A percentile compares a stretch with the other conserved stretches of the same genome.
Conservation (phyloP, 768 basidiomycete genomes). For the Pleurotus djamor region DNA sequence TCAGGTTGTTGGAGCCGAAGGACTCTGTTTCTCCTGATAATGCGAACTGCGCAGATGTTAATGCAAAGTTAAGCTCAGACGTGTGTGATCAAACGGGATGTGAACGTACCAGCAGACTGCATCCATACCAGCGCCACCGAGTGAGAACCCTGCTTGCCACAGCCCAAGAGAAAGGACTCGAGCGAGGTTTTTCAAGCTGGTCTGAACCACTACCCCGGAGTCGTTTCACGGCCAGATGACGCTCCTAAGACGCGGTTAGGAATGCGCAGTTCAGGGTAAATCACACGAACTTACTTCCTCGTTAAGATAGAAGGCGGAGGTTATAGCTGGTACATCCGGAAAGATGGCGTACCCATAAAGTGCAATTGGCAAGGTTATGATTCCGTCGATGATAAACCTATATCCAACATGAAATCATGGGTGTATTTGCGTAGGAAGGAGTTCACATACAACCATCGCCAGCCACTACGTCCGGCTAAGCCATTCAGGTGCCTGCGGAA, state of each 20-base stretch:
- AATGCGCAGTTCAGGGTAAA: neutral
- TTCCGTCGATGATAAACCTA: slow-evolving; percentile 67
- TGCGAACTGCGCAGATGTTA: slow-evolving; percentile 42
- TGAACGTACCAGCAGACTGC: slow-evolving; percentile 53
- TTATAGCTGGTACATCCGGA: slow-evolving; percentile 67
- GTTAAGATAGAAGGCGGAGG: slow-evolving; percentile 61
- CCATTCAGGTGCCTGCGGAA: slow-evolving; percentile 49
- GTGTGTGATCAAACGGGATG: neutral
- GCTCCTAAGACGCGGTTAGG: slow-evolving; percentile 39
- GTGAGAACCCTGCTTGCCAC: slow-evolving; percentile 46
- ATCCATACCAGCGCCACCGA: slow-evolving; percentile 69
- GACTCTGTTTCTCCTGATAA: slow-evolving; percentile 67
- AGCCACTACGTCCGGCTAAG: slow-evolving; percentile 51
- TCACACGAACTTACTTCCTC: slow-evolving; percentile 37
- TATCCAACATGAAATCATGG: neutral
- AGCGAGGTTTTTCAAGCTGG: slow-evolving; percentile 19
- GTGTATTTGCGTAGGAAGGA: slow-evolving; percentile 1
- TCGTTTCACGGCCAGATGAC: slow-evolving; percentile 48
- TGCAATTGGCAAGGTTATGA: slow-evolving; percentile 73
- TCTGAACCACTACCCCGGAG: slow-evolving; percentile 40
- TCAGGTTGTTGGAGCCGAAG: slow-evolving; percentile 68
- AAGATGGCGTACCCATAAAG: slow-evolving; percentile 72
- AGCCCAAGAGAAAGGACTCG: slow-evolving; percentile 39
- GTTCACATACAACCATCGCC: slow-evolving; percentile 60
- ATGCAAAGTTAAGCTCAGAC: neutral